Evolutionary conservation across 768 basidiomycete genomes (phyloP).

Genomic region (Lactarius sanguifluus): DNA sequence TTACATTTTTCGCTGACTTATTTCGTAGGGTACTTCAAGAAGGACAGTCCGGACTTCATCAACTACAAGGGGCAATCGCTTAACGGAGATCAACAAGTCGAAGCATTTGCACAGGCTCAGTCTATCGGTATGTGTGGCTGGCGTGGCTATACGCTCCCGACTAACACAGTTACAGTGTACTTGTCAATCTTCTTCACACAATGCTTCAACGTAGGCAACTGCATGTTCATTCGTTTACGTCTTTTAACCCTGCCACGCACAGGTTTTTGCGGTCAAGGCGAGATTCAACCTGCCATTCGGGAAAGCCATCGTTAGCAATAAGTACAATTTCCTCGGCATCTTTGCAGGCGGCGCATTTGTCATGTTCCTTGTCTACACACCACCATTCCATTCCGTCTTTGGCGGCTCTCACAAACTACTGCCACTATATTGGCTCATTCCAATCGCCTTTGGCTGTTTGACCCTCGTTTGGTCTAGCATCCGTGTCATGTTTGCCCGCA

Average conservation of each 20-base stretch:
- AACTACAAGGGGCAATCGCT: conserved; percentile 52
- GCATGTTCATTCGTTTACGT: background rate
- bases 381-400: conserved; percentile 67
- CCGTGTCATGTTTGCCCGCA: conserved; percentile 56
- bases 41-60: conserved; percentile 52
- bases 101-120: conserved; percentile 60
- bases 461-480: conserved; percentile 58
- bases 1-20: background rate
- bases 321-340: conserved; percentile 65
- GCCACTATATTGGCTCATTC: conserved; percentile 69
- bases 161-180: conserved; percentile 42
- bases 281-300: conserved; percentile 66
- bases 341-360: conserved; percentile 59
- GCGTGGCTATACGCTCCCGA: background rate
- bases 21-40: conserved; percentile 47
- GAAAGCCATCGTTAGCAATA: conserved; percentile 52
- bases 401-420: conserved; percentile 57
- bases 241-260: background rate
- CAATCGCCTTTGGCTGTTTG: conserved; percentile 56
- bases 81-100: conserved; percentile 49
- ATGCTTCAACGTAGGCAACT: conserved; percentile 59
- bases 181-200: conserved; percentile 67
- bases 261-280: conserved; percentile 70
- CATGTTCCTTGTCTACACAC: conserved; percentile 68
- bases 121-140: conserved; percentile 47